Percentiles rank a stretch among this genome's conserved stretches.
Conservation (phyloP, 176 grass and related monocot genomes). For the Juncus inflexus region DNA sequence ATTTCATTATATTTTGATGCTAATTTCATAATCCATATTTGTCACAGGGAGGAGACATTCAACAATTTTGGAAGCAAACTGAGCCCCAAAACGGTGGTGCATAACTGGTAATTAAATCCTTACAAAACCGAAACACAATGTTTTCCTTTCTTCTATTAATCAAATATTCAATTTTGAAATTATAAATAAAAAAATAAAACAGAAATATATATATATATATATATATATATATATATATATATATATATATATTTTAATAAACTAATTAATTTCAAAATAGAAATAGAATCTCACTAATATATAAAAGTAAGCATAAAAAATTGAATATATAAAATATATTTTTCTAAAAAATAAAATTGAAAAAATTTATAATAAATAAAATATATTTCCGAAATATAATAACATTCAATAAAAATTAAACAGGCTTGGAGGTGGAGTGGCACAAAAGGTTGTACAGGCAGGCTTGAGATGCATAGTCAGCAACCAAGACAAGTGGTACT, state of each 20-base stretch:
- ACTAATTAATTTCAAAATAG: neutral
- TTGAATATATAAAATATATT: neutral
- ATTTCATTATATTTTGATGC: neutral
- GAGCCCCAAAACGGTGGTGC: constrained; percentile 67
- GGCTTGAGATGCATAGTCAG: constrained; percentile 91
- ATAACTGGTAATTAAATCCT: constrained; percentile 61
- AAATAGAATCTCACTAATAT: neutral
- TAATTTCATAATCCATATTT: neutral
- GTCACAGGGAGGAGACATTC: constrained; percentile 80
- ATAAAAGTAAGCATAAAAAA: neutral
- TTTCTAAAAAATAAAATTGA: neutral
- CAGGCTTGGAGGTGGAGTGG: constrained; percentile 68
- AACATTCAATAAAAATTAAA: neutral
- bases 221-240: neutral
- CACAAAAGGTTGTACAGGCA: constrained; percentile 58
- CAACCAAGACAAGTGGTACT: constrained; percentile 90
- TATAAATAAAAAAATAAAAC: neutral
- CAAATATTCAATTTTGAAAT: constrained; percentile 2
- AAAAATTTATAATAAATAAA: neutral
- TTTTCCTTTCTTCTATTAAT: neutral
- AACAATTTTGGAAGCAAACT: constrained; percentile 69
- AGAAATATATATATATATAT: neutral
- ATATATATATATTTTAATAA: no score
- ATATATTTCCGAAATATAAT: constrained; percentile 3
- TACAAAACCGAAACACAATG: no score